Evolutionary conservation across 2,329 filamentous ascomycete genomes (phyloP).

Genomic region (Phaeosphaeriaceae sp.): DNA sequence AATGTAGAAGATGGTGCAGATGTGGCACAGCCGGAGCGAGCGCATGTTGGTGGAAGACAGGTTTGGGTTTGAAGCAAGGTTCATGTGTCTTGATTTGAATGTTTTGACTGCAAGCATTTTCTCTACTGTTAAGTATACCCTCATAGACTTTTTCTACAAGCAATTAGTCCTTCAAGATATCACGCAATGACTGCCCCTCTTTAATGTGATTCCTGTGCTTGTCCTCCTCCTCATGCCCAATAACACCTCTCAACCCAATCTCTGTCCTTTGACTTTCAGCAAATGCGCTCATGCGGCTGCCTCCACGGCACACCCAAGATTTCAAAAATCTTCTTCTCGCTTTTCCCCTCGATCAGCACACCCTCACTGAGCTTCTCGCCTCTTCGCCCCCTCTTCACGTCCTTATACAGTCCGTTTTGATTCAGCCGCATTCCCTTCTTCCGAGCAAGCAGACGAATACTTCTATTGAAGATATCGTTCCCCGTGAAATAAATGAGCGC

Average conservation of each 20-base stretch:
- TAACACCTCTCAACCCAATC: neutral
- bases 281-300: constrained; percentile 53
- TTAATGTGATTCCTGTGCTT: neutral
- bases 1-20: constrained; percentile 15
- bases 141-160: neutral
- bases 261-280: constrained; percentile 13
- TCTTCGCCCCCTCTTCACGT: constrained; percentile 68
- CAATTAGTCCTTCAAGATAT: neutral
- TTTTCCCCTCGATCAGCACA: constrained; percentile 72
- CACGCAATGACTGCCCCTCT: neutral
- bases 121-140: neutral
- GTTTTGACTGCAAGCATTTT: neutral
- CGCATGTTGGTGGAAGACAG: constrained; percentile 6
- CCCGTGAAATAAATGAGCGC: constrained; percentile 95
- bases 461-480: constrained; percentile 93
- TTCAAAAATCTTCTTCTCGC: constrained; percentile 83
- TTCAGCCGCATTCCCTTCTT: constrained; percentile 86
- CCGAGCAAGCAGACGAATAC: constrained; percentile 78
- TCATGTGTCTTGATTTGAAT: neutral
- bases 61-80: neutral
- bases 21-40: constrained; percentile 1
- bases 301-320: constrained; percentile 84
- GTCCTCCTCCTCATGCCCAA: neutral
- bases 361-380: constrained; percentile 71
- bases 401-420: constrained; percentile 77